These are phyloP conservation scores for Nissolia schottii DNA, from an alignment of 306 rosid genomes.

Conservation along the genomic window DNA sequence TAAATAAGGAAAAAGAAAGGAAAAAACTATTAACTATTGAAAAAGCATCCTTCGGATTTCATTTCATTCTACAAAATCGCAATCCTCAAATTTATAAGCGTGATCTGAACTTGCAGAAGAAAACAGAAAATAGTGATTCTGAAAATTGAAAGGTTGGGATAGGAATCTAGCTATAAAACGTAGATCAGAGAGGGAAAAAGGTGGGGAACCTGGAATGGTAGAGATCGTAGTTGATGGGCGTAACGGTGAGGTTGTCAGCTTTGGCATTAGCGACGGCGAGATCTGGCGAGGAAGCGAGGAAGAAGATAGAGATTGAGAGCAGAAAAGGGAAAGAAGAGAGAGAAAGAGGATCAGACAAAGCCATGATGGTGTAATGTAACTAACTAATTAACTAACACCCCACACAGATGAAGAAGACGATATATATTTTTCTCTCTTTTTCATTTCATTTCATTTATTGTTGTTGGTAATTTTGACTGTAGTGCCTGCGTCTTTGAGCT, in stretches of 20 bases:
- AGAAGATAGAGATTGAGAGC: constrained; percentile 26
- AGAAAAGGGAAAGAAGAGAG: constrained; percentile 18
- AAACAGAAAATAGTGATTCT: background rate
- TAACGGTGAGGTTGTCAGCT: constrained; percentile 28
- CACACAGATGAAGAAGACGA: no score
- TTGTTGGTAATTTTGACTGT: background rate
- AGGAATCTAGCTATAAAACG: background rate
- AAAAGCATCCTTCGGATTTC: background rate
- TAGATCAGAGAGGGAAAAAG: background rate
- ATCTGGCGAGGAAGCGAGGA: constrained; percentile 39
- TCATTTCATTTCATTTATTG: background rate
- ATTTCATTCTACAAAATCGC: constrained; percentile 11
- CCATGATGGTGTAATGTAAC: no score
- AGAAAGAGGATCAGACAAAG: constrained; percentile 56
- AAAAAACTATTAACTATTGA: background rate
- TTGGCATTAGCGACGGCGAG: constrained; percentile 40
- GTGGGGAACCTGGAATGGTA: constrained; percentile 73
- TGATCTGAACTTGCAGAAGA: background rate
- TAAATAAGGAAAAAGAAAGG: background rate
- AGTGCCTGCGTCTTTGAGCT: background rate
- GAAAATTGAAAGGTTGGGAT: constrained; percentile 4
- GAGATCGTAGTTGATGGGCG: constrained; percentile 75
- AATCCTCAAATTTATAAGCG: constrained; percentile 8
- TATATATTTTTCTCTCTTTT: background rate
- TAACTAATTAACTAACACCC: background rate